Evolutionary conservation across 2,329 filamentous ascomycete genomes (phyloP), one percentile per base, ranked within the genome.

Genomic region (Scedosporium dehoogii): DNA sequence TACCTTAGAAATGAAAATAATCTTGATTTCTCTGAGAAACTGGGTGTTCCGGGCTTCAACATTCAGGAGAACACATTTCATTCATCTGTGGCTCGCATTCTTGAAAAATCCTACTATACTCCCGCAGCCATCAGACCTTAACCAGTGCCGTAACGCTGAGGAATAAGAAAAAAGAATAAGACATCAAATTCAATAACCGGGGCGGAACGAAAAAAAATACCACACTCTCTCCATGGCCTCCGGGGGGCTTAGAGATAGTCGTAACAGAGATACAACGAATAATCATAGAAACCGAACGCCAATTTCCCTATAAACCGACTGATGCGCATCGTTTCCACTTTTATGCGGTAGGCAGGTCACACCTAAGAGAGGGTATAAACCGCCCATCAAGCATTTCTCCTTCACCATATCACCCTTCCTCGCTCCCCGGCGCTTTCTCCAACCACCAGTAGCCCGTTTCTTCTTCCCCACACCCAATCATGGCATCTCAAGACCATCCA

Each of bases 231-330:
- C 51, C 21, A 25, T 55, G 5, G 21, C 51, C 51, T 16, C 12
- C 12, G 2, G 18, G 23, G 23, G 51, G 51, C 23, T 23, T 55
- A 23, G 51, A 55, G 23, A 23, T 55, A 14, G 23, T 55, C 18
- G 51, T 27, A 55, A 55, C 51, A 55, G 23, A 55, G 51, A 55
- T 55, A 48, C 44, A 55, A 55, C 51, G 51, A 55, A 55, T 55
- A 23, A 55, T 55, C 23, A 55, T 18, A 55, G 12, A 55, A 55
- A 21, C 51, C 51, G 51, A 23, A 55, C 51, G 51, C 51, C 51
- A 55, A 55, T 23, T 21, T 55, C 51, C 51, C 21, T 29, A 55
- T 55, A 55, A 55, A 55, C 51, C 51, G 51, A 55, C 51, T 55
- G 51, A 55, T 55, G 51, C 51, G 51, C 51, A 55, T 55, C 51